These are phyloP conservation scores for Penicillium pancosmium DNA, from an alignment of 495 filamentous ascomycete genomes.

Conservation along the genomic window DNA sequence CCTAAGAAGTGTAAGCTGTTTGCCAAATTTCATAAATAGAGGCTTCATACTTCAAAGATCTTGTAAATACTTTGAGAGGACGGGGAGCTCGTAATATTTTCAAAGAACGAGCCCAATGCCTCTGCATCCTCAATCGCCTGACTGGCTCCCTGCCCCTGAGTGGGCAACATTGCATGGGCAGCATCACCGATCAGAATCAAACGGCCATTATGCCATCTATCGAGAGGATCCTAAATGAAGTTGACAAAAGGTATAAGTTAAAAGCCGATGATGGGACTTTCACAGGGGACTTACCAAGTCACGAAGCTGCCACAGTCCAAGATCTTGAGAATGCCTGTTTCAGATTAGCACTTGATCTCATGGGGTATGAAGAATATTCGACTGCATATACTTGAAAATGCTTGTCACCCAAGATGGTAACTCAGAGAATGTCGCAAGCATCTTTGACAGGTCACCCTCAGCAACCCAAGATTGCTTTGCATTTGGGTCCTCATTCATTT, in stretches of 20 bases:
- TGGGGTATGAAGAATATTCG: background rate
- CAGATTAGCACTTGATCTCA: background rate
- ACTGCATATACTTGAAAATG: conserved; percentile 21
- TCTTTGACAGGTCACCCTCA: conserved; percentile 34
- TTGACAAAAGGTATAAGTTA: background rate
- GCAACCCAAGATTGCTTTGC: conserved; percentile 24
- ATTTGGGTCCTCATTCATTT: conserved; percentile 29
- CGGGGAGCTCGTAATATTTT: conserved; percentile 14
- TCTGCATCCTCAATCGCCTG: conserved; percentile 46
- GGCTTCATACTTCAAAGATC: conserved; percentile 11
- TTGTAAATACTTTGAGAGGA: background rate
- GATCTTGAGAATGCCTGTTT: conserved; percentile 25
- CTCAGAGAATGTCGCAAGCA: conserved; percentile 40
- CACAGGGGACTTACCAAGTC: conserved; percentile 29
- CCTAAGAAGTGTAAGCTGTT: conserved; percentile 1
- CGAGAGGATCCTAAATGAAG: conserved; percentile 32
- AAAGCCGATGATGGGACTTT: too few relatives aligned
- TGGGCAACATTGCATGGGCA: conserved; percentile 47
- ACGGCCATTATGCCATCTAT: conserved; percentile 37
- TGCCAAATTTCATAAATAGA: background rate
- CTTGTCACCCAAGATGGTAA: conserved; percentile 35
- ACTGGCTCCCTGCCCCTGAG: conserved; percentile 44
- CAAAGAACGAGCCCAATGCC: conserved; percentile 29
- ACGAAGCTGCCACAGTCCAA: conserved; percentile 45
- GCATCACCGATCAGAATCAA: conserved; percentile 49